Conservation (phyloP, 2,329 filamentous ascomycete genomes). For the Hypoxylon sp. region DNA sequence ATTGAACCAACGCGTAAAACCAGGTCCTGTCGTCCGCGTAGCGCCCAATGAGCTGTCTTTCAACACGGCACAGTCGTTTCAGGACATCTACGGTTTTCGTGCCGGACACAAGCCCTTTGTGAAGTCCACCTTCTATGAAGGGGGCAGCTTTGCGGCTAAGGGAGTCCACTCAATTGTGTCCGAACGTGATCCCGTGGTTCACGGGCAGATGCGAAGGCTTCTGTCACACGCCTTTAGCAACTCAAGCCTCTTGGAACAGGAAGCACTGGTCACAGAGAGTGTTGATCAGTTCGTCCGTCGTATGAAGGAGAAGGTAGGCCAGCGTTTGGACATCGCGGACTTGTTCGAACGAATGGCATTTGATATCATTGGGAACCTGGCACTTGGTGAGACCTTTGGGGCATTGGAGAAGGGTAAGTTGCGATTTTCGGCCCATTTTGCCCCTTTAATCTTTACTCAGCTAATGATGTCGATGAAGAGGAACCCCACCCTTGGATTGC, state of each 20-base stretch:
- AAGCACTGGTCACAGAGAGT: conserved; percentile 34
- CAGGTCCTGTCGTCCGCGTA: conserved; percentile 52
- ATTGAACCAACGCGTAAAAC: conserved; percentile 4
- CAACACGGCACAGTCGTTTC: conserved; percentile 53
- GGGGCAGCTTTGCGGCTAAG: conserved; percentile 28
- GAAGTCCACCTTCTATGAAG: conserved; percentile 44
- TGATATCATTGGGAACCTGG: conserved; percentile 32
- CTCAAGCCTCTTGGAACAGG: conserved; percentile 38
- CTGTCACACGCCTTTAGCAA: conserved; percentile 40
- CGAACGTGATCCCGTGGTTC: conserved; percentile 35
- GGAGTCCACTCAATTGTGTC: conserved; percentile 30
- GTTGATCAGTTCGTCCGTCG: conserved; percentile 41
- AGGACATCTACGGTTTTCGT: conserved; percentile 55
- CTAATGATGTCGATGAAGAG: conserved; percentile 12
- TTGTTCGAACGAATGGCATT: conserved; percentile 27
- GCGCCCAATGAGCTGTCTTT: conserved; percentile 57
- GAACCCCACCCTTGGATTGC: conserved; percentile 25
- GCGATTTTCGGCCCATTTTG: neutral
- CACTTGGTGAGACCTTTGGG: conserved; percentile 27
- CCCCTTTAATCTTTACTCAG: neutral
- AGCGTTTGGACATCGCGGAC: conserved; percentile 29
- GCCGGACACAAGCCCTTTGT: conserved; percentile 38
- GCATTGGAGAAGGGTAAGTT: conserved; percentile 21
- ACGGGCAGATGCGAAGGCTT: conserved; percentile 38
- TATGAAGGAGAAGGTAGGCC: conserved; percentile 13